A percentile compares a stretch with the other conserved stretches of the same genome.
Conservation (phyloP, 768 basidiomycete species). For the Russula abietina region DNA sequence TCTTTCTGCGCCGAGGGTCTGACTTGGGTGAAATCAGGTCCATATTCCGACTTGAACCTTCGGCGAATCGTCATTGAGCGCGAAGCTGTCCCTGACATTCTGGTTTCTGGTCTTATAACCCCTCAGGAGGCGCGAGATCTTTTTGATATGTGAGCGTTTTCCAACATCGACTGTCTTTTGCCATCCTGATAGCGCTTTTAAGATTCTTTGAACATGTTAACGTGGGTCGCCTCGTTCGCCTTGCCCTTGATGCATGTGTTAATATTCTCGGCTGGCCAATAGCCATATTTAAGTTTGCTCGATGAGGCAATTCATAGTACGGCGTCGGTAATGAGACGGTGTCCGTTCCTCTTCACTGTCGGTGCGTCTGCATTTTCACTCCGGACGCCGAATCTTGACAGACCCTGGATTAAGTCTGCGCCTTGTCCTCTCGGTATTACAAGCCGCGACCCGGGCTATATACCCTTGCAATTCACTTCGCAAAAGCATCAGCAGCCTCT, state of each 20-base stretch:
- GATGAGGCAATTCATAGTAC: constrained; percentile 54
- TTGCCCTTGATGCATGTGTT: constrained; percentile 15
- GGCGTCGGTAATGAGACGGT: constrained; percentile 44
- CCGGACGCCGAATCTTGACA: not conserved
- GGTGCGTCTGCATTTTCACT: constrained; percentile 36
- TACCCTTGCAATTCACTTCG: constrained; percentile 53
- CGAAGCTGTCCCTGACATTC: constrained; percentile 31
- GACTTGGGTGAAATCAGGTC: constrained; percentile 23
- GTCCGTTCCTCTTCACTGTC: constrained; percentile 57
- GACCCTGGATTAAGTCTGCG: constrained; percentile 47
- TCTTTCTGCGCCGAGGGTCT: not conserved
- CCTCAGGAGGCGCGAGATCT: constrained; percentile 29
- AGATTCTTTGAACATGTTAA: constrained; percentile 53
- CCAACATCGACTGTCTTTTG: not conserved
- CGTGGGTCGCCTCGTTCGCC: constrained; percentile 31
- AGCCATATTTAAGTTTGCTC: constrained; percentile 55
- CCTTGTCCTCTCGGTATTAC: constrained; percentile 64
- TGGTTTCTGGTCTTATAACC: constrained; percentile 31
- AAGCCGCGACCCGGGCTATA: constrained; percentile 49
- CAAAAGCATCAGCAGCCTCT: constrained; percentile 53
- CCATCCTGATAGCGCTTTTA: constrained; percentile 24
- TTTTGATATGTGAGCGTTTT: constrained; percentile 30
- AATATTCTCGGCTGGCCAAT: not conserved
- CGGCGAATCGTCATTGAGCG: constrained; percentile 33
- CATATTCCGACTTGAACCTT: constrained; percentile 30